A percentile compares a stretch with the other conserved stretches of the same genome.
Evolutionary conservation across 805 yeast species (phyloP).

Genomic region (Nakazawaea ambrosiae): DNA sequence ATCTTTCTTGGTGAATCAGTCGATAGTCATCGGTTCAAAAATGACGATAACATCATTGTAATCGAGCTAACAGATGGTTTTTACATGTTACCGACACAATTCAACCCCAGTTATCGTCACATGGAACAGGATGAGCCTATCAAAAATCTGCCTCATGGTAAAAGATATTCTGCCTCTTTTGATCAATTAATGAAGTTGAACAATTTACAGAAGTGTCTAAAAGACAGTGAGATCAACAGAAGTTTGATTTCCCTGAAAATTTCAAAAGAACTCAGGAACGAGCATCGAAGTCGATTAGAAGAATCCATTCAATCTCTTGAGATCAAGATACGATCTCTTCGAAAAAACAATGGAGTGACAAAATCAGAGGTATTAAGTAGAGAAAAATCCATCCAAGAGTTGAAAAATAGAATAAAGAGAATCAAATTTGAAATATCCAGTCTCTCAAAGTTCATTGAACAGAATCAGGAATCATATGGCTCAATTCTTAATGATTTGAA

Average conservation of each 20-base stretch:
- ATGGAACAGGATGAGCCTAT: neutral
- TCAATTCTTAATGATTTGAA: constrained; percentile 6
- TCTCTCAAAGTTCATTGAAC: neutral
- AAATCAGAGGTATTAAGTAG: neutral
- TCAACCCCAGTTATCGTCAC: neutral
- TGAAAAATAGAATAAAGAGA: neutral
- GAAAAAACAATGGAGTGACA: neutral
- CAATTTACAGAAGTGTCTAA: constrained; percentile 28
- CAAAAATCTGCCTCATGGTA: constrained; percentile 1
- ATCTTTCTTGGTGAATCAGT: constrained; percentile 25
- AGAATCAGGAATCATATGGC: constrained; percentile 1
- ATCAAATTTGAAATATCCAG: neutral
- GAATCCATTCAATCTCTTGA: constrained; percentile 8
- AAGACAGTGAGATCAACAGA: constrained; percentile 23
- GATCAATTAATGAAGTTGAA: constrained; percentile 36
- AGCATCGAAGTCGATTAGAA: constrained; percentile 2
- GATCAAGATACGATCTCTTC: constrained; percentile 10
- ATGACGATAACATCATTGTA: constrained; percentile 17
- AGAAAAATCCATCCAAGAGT: neutral
- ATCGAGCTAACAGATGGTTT: constrained; percentile 26
- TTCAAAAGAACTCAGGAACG: constrained; percentile 12
- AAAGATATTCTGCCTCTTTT: constrained; percentile 24
- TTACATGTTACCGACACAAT: constrained; percentile 13
- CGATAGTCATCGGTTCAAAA: constrained; percentile 6
- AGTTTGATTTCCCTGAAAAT: constrained; percentile 9